Evolutionary conservation across 1,284 basidiomycete genomes (phyloP).

Genomic region (Exobasidium cylindrosporum): DNA sequence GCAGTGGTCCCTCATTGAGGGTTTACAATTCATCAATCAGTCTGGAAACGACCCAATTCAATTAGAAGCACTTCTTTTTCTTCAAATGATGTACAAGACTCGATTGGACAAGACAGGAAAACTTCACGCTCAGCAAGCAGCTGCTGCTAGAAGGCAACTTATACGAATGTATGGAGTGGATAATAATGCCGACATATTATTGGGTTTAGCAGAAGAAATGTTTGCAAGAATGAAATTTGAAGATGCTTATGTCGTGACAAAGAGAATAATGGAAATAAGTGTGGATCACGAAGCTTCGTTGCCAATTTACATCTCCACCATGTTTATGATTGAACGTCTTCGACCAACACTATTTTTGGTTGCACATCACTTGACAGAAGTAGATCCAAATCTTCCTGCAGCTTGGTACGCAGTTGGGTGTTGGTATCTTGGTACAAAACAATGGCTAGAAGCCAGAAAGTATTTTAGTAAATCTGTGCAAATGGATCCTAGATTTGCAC

Average conservation of each 20-base stretch:
- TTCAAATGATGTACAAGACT: conserved; percentile 85
- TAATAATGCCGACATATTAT: conserved; percentile 88
- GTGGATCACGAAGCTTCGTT: conserved; percentile 59
- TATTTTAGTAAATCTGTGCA: conserved; percentile 76
- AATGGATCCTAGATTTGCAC: conserved; percentile 93
- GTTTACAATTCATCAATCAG: conserved; percentile 77
- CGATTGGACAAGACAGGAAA: conserved; percentile 72
- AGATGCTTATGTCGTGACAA: conserved; percentile 84
- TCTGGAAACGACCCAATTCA: conserved; percentile 59
- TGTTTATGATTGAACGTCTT: conserved; percentile 87
- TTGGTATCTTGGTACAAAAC: conserved; percentile 84
- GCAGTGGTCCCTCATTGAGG: conserved; percentile 89
- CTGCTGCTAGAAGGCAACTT: conserved; percentile 16
- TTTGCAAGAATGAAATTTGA: conserved; percentile 86
- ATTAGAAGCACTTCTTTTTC: conserved; percentile 76
- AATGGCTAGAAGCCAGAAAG: conserved; percentile 60
- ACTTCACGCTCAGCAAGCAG: conserved; percentile 45
- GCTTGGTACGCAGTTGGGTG: conserved; percentile 98
- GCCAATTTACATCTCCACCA: conserved; percentile 75
- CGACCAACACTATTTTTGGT: conserved; percentile 90
- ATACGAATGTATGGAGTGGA: conserved; percentile 64
- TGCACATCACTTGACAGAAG: conserved; percentile 88
- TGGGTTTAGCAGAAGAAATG: conserved; percentile 83
- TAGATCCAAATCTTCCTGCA: conserved; percentile 81
- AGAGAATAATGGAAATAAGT: conserved; percentile 37